Base-by-base conservation (phyloP, 169 alveolate genomes). In the Hepatocystis sp. region DNA sequence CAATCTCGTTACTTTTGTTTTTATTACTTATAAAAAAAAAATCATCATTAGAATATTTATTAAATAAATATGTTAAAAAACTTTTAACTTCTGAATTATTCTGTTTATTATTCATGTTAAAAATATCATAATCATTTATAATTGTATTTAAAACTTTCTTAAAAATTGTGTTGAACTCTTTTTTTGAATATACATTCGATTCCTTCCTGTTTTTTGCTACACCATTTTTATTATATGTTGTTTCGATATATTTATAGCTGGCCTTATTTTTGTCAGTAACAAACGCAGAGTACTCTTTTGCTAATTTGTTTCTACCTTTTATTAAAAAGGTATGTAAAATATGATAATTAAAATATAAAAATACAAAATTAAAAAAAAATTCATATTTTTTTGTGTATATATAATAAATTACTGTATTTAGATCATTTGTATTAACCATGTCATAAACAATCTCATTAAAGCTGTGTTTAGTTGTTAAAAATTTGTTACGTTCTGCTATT, bases 281-380 rank as follows among this genome's bases (percentile, higher is more conserved):
- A 17, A 11, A 40, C 15, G 32, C 10, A 42, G 23, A 2, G 28
- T 52, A 52, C 11, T 32, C 53, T 19, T 42, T 52, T 21, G 53
- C 27, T 13, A 51, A 67, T 11, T 30, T 42, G 32, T 67, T 44
- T n/a, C 66, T 39, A 11, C 32, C 17, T n/a, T 27, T 52, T 34
- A 51, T 8, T 23, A 67, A 52, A 28, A 52, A 67, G 25, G 51
- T 67, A 32, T 52, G 34, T 27, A 67, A 28, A n/a, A 67, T 7
- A 56, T 53, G 21, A 46, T 67, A 67, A 60, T 67, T 67, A 34
- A 67, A 67, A 67, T 67, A 67, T 52, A 67, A 53, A 8, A 67
- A 42, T 13, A 52, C 27, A 30, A 67, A 67, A 51, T 67, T 67
- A 27, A 67, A 46, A 28, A 67, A 28, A 56, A 67, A 67, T 67